Conservation (phyloP, 192 early-diverging fungal genomes). For the Backusella morwellensis region DNA sequence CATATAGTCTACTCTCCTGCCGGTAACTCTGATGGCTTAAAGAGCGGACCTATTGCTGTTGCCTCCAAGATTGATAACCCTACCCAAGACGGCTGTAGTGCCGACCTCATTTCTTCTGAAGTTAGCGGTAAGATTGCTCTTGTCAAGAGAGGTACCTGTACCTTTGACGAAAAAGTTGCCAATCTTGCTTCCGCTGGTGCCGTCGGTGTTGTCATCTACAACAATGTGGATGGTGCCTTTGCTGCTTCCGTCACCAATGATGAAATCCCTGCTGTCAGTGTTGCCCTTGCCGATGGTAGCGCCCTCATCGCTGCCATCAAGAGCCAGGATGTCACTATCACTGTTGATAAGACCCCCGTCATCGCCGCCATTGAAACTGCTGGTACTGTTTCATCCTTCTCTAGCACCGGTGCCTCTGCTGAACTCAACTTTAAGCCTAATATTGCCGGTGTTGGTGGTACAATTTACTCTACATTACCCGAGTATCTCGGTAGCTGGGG, state of each 20-base stretch:
- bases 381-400: constrained; percentile 71
- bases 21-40: neutral
- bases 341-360: constrained; percentile 44
- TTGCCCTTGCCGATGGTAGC: constrained; percentile 51
- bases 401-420: constrained; percentile 68
- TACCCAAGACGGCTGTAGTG: constrained; percentile 53
- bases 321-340: constrained; percentile 38
- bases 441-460: constrained; percentile 49
- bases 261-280: constrained; percentile 51
- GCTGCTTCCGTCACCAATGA: constrained; percentile 32
- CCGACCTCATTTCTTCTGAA: constrained; percentile 32
- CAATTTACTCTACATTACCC: constrained; percentile 52
- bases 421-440: constrained; percentile 61
- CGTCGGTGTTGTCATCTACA: constrained; percentile 63
- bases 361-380: constrained; percentile 46
- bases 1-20: neutral
- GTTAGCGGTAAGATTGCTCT: constrained; percentile 57
- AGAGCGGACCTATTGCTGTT: constrained; percentile 38
- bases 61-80: constrained; percentile 39
- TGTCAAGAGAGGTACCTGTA: constrained; percentile 72
- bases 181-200: constrained; percentile 62
- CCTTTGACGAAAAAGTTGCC: constrained; percentile 60
- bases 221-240: constrained; percentile 37
- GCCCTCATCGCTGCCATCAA: constrained; percentile 47
- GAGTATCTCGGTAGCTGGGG: constrained; percentile 40